phyloP scores from a whole-genome alignment of 2,329 filamentous ascomycete genomes.

The Colletotrichum phormii region DNA sequence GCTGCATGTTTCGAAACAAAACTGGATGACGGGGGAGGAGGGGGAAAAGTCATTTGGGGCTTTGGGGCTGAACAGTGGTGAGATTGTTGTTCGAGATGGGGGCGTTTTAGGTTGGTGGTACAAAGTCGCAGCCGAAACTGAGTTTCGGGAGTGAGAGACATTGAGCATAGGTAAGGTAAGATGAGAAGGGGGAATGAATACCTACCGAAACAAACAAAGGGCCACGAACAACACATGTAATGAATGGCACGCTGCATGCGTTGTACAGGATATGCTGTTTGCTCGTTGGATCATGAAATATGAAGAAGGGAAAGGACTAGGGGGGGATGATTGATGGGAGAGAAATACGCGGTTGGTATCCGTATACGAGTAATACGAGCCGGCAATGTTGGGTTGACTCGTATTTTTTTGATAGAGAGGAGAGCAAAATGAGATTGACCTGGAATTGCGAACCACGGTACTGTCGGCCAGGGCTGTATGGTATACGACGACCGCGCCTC shows the following conservation, averaged over 20 bases:
- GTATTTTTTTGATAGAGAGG: not conserved
- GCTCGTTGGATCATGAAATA: too few relatives aligned
- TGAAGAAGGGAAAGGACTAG: too few relatives aligned
- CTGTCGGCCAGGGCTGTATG: not conserved
- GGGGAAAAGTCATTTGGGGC: not conserved
- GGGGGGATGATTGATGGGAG: not conserved
- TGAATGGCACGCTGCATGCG: too few relatives aligned
- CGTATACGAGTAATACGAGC: not conserved
- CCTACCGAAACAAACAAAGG: too few relatives aligned
- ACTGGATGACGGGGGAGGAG: not conserved
- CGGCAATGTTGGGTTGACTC: not conserved
- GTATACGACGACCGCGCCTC: not conserved
- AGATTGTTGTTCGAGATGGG: too few relatives aligned
- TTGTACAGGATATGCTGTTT: too few relatives aligned
- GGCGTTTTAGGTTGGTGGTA: too few relatives aligned
- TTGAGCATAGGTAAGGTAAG: too few relatives aligned
- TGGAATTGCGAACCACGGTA: not conserved
- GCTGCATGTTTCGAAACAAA: conserved; percentile 29
- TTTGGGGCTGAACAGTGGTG: not conserved
- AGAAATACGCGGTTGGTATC: not conserved
- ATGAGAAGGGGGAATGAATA: too few relatives aligned
- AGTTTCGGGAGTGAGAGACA: too few relatives aligned
- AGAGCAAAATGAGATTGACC: not conserved
- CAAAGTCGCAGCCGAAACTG: too few relatives aligned
- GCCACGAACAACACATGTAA: too few relatives aligned